Conservation (phyloP, 2,329 filamentous ascomycete species). For the Daldinia sp. region DNA sequence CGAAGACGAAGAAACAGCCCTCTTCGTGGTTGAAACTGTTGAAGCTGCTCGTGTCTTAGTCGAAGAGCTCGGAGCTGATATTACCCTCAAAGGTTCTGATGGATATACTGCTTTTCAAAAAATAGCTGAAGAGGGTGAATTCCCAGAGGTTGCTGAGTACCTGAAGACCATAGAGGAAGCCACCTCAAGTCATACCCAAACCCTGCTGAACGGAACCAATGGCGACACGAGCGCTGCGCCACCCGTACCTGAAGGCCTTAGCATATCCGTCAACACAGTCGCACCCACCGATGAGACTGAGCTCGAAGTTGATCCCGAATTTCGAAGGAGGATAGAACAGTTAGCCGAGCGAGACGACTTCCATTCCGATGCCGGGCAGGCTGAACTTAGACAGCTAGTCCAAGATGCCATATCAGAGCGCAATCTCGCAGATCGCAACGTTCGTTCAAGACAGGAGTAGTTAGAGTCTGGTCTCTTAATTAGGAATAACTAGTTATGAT, state of each 20-base stretch:
- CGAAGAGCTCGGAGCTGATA: slow-evolving; percentile 82
- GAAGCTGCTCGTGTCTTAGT: slow-evolving; percentile 83
- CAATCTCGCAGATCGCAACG: slow-evolving; percentile 71
- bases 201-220: slow-evolving; percentile 46
- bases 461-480: neutral
- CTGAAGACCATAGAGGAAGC: slow-evolving; percentile 60
- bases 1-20: slow-evolving; percentile 92
- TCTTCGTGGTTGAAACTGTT: slow-evolving; percentile 89
- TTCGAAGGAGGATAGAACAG: slow-evolving; percentile 88
- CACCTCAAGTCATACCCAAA: slow-evolving; percentile 41
- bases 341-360: slow-evolving; percentile 87
- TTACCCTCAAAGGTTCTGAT: slow-evolving; percentile 74
- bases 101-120: slow-evolving; percentile 85
- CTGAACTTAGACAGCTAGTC: slow-evolving; percentile 80
- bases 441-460: slow-evolving; percentile 72
- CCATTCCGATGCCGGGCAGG: slow-evolving; percentile 82
- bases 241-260: slow-evolving; percentile 79
- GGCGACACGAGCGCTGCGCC: slow-evolving; percentile 60
- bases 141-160: slow-evolving; percentile 79
- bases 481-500: neutral
- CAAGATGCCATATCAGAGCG: slow-evolving; percentile 81
- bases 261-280: slow-evolving; percentile 82
- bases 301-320: slow-evolving; percentile 80
- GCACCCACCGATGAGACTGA: slow-evolving; percentile 69
- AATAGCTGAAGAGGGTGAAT: slow-evolving; percentile 82